Evolutionary conservation across 2,329 filamentous ascomycete species (phyloP), one percentile per base, ranked within the genome.

Genomic region (Neoascochyta sp.): DNA sequence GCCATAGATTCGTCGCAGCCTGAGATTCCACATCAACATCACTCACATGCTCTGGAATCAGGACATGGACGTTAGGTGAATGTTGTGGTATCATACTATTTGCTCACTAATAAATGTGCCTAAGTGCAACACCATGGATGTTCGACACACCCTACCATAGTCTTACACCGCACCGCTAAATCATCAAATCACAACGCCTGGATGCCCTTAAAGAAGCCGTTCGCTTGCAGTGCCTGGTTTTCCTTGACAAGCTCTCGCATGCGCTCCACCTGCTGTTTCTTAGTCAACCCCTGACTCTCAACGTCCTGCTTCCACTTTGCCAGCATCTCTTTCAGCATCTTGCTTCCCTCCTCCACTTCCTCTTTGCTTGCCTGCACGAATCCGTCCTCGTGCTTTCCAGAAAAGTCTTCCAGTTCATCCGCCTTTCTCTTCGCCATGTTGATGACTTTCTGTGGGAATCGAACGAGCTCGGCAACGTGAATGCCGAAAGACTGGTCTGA

Each of bases 381-480:
- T 2, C 52, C 51, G 12, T 64, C 72, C 40, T 85, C 81, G 50
- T 86, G 80, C 66, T 88, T 89, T 28, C 77, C 77, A 0, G 85
- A 84, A 52, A 98, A 98, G 61, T 98, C 92, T 62, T 98, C 92
- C 19, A 98, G 74, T 71, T 98, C 93, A 62, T 96, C 92, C 0
- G 92, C 92, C 69, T 98, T 98, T 50, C 92, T 79, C 68, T 94
- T 94, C n/a, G 92, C 92, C 93, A 98, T 98, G 43, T 88, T 87
- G 39, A 98, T 85, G 10, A 98, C 93, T 68, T 98, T 98, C 50
- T 87, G 82, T 0, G 92, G 92, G 68, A 98, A 98, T 24, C 89
- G 80, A 12, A 98, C 92, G 5, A 98, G 76, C 67, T 98, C 92
- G 1, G 92, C 92, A 9, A 98, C 93, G 65, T 98, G 92, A 50